Evolutionary conservation across 2,329 filamentous ascomycete genomes (phyloP).

Genomic region (Clathrospora elynae): DNA sequence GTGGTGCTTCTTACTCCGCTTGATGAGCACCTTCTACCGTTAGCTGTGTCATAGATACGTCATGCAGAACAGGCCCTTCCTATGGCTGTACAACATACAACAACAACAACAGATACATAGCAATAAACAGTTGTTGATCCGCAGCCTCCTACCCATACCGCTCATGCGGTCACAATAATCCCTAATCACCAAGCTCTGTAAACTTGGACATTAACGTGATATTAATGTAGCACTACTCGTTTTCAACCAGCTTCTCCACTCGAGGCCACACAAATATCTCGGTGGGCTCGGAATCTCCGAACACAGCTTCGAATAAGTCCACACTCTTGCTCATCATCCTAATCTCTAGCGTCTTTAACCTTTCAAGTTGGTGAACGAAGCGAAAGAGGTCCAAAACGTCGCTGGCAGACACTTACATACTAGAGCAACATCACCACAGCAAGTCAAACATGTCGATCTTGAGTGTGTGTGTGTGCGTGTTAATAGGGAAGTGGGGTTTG

Average conservation of each 20-base stretch:
- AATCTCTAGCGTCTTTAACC: slow-evolving; percentile 16
- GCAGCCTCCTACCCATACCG: no score
- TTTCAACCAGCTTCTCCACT: slow-evolving; percentile 10
- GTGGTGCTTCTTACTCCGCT: no score
- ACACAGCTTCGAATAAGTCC: slow-evolving; percentile 20
- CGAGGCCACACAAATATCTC: slow-evolving; percentile 11
- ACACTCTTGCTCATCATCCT: slow-evolving; percentile 28
- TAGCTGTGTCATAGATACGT: no score
- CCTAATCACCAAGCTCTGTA: slow-evolving; percentile 10
- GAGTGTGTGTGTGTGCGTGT: slow-evolving; percentile 11
- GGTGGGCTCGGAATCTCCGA: neutral
- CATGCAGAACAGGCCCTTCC: no score
- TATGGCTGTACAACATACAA: no score
- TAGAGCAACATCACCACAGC: slow-evolving; percentile 27
- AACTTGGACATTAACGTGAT: slow-evolving; percentile 17
- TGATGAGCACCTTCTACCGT: no score
- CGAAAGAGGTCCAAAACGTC: slow-evolving; percentile 23
- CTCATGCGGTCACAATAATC: no score
- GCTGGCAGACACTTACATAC: slow-evolving; percentile 17
- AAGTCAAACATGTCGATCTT: slow-evolving; percentile 27
- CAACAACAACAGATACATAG: no score
- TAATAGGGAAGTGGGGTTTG: neutral
- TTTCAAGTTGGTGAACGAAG: slow-evolving; percentile 9
- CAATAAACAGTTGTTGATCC: no score
- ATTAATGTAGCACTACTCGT: slow-evolving; percentile 19